Conservation (phyloP, 2,329 filamentous ascomycete genomes). For the Beauveria rudraprayagi region DNA sequence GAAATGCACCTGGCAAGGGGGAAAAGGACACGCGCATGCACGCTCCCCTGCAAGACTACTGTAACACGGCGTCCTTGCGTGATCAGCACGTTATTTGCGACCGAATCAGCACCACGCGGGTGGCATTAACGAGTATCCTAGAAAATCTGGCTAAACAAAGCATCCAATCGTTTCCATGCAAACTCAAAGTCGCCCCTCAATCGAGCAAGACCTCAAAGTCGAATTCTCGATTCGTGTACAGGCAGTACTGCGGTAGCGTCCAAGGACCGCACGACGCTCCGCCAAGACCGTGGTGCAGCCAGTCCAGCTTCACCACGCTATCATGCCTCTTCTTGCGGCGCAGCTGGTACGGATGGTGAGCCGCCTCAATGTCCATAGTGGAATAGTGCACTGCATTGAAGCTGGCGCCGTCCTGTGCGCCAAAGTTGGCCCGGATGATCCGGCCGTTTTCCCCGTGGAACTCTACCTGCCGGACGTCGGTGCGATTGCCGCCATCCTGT, state of each 20-base stretch:
- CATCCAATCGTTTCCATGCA: neutral
- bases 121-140: neutral
- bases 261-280: slow-evolving; percentile 55
- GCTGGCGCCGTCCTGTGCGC: slow-evolving; percentile 37
- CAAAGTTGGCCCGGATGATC: slow-evolving; percentile 37
- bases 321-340: slow-evolving; percentile 38
- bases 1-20: neutral
- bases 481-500: slow-evolving; percentile 59
- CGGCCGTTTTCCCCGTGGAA: slow-evolving; percentile 27
- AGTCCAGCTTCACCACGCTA: slow-evolving; percentile 51
- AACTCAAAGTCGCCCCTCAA: slow-evolving; percentile 15
- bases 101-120: neutral
- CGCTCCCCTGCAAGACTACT: neutral
- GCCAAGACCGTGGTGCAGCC: slow-evolving; percentile 54
- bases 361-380: slow-evolving; percentile 43
- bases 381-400: slow-evolving; percentile 52
- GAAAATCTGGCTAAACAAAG: neutral
- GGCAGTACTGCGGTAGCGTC: slow-evolving; percentile 40
- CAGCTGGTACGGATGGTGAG: slow-evolving; percentile 54
- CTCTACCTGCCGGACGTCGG: slow-evolving; percentile 54
- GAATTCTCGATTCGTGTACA: slow-evolving; percentile 33
- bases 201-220: slow-evolving; percentile 38
- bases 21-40: neutral
- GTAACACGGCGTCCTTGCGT: neutral
- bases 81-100: slow-evolving; percentile 5